phyloP scores from a whole-genome alignment of 805 yeast genomes.

The Saccharomycopsis sp. region DNA sequence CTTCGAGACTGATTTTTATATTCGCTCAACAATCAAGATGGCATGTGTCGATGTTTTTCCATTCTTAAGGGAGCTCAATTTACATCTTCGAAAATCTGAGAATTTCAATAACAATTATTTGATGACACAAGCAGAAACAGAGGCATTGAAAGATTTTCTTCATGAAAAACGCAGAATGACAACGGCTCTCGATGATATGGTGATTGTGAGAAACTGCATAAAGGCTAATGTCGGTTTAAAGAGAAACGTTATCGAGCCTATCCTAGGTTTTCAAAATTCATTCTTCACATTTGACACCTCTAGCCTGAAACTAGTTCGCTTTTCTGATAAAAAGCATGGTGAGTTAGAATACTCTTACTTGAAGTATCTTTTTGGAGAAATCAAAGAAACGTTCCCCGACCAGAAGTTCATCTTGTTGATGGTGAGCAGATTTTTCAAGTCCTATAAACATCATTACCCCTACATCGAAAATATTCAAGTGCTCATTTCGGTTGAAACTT shows the following conservation, averaged over 20 bases:
- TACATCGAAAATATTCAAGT: constrained; percentile 10
- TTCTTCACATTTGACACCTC: constrained; percentile 5
- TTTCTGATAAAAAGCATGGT: constrained; percentile 1
- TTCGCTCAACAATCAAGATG: neutral
- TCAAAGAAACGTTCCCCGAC: constrained; percentile 7
- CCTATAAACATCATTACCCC: constrained; percentile 9
- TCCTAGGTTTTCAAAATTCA: constrained; percentile 1
- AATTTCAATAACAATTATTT: neutral
- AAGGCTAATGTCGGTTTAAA: constrained; percentile 3
- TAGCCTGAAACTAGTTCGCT: neutral
- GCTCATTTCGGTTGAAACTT: constrained; percentile 1
- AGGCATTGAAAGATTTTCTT: neutral
- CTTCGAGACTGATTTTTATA: constrained; percentile 17
- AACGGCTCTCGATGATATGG: neutral
- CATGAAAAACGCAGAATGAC: too few relatives aligned
- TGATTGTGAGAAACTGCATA: constrained; percentile 3
- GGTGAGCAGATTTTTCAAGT: constrained; percentile 15
- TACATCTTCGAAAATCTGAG: neutral
- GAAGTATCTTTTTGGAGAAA: constrained; percentile 5
- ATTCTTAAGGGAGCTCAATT: neutral
- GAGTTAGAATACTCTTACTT: constrained; percentile 2
- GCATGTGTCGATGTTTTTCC: constrained; percentile 3
- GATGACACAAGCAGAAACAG: constrained; percentile 2
- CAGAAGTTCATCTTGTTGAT: constrained; percentile 10
- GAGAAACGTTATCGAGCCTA: constrained; percentile 11